These are phyloP conservation scores for Glycyrrhiza uralensis DNA, from an alignment of 306 rosid genomes.

Conservation along the genomic window DNA sequence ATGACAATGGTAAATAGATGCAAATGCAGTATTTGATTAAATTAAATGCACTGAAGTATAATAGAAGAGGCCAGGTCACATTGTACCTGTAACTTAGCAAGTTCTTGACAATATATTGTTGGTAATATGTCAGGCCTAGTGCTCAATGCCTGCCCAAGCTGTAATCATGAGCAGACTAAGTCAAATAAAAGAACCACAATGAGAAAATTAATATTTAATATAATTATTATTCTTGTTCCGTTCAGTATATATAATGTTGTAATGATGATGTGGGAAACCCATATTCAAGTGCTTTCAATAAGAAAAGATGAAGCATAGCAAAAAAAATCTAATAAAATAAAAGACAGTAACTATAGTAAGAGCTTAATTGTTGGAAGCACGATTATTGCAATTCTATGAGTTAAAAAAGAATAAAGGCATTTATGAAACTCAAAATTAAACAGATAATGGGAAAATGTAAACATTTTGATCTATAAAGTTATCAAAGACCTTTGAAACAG, in stretches of 20 bases:
- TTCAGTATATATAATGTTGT: not conserved
- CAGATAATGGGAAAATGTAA: not conserved
- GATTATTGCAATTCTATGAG: slow-evolving; percentile 16
- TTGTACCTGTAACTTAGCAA: slow-evolving; percentile 78
- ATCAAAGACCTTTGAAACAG: not conserved
- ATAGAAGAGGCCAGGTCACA: slow-evolving; percentile 26
- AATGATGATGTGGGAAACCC: not conserved
- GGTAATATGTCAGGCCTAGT: slow-evolving; percentile 92
- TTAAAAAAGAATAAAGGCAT: not conserved
- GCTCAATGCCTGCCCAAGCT: slow-evolving; percentile 99
- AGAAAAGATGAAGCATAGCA: not conserved
- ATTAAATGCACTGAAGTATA: slow-evolving; percentile 24
- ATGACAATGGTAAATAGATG: slow-evolving; percentile 13
- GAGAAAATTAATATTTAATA: slow-evolving; percentile 4
- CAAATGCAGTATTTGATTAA: slow-evolving; percentile 25
- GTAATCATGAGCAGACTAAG: slow-evolving; percentile 39
- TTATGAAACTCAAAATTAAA: not conserved
- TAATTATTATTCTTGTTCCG: not conserved
- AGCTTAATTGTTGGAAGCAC: not conserved
- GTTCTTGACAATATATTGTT: slow-evolving; percentile 83
- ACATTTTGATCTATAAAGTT: not conserved
- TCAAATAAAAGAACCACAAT: slow-evolving; percentile 20
- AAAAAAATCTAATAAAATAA: not conserved
- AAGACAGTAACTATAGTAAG: not conserved
- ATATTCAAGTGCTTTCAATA: not conserved